Percentiles rank a stretch among this genome's conserved stretches.
phyloP scores from a whole-genome alignment of 2,329 filamentous ascomycete genomes.

The Colletotrichum ledebouriae region DNA sequence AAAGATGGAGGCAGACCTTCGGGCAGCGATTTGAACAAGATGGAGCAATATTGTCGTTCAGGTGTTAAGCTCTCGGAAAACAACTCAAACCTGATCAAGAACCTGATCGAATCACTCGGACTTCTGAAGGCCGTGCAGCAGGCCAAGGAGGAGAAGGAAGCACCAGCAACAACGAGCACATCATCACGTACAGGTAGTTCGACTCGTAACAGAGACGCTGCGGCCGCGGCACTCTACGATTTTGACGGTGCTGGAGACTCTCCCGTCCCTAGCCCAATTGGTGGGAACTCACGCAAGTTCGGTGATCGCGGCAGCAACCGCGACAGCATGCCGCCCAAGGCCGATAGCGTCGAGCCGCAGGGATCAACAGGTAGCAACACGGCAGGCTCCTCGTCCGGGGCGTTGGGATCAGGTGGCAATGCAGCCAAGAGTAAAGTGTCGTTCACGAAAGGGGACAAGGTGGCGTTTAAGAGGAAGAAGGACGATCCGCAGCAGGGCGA shows the following conservation, averaged over 20 bases:
- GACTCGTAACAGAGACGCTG: constrained; percentile 39
- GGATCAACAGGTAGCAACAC: constrained; percentile 55
- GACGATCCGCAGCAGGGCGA: constrained; percentile 58
- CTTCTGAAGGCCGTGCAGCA: constrained; percentile 58
- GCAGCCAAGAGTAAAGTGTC: constrained; percentile 59
- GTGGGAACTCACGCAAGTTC: constrained; percentile 50
- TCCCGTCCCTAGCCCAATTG: constrained; percentile 60
- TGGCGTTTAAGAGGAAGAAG: constrained; percentile 74
- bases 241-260: constrained; percentile 61
- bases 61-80: constrained; percentile 58
- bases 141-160: constrained; percentile 57
- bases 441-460: constrained; percentile 73
- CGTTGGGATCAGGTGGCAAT: constrained; percentile 38
- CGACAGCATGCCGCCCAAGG: constrained; percentile 68
- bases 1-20: constrained; percentile 49
- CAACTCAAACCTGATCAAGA: constrained; percentile 54
- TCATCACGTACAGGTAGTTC: constrained; percentile 42
- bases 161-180: constrained; percentile 43
- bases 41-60: constrained; percentile 59
- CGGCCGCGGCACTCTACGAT: constrained; percentile 57
- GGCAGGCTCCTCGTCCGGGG: constrained; percentile 47
- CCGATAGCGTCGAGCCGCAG: constrained; percentile 69
- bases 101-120: constrained; percentile 58
- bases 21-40: constrained; percentile 52
- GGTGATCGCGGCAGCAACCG: constrained; percentile 55